Conservation (phyloP, 2,329 filamentous ascomycete species). For the Bipolaris bicolor region DNA sequence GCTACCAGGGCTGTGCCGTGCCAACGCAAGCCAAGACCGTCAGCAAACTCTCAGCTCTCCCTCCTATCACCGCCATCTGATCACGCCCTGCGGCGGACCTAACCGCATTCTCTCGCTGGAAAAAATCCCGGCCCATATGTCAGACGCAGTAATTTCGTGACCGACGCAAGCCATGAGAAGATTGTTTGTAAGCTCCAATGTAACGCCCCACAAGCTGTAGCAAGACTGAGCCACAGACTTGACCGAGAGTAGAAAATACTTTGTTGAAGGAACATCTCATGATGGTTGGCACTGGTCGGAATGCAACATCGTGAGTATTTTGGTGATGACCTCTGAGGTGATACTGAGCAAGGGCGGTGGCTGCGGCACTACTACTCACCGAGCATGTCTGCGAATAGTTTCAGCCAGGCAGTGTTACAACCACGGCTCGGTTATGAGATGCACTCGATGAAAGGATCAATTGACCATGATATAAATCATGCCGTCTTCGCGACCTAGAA, state of each 20-base stretch:
- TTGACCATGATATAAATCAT: slow-evolving; percentile 4
- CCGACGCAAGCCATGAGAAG: neutral
- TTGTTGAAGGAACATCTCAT: neutral
- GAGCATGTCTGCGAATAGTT: slow-evolving; percentile 8
- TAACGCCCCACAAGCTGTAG: neutral
- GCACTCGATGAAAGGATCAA: neutral
- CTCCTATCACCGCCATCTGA: neutral
- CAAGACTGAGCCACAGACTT: slow-evolving; percentile 7
- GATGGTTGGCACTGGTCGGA: neutral
- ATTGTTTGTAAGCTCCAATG: slow-evolving; percentile 2
- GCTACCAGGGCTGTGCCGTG: neutral
- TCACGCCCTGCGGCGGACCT: neutral
- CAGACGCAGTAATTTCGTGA: neutral
- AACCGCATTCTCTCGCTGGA: neutral
- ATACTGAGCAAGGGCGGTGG: slow-evolving; percentile 10
- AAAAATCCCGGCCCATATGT: too few relatives aligned
- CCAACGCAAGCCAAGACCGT: slow-evolving; percentile 1
- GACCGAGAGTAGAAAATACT: slow-evolving; percentile 1
- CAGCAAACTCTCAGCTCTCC: slow-evolving; percentile 3
- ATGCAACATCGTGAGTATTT: neutral
- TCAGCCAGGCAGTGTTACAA: slow-evolving; percentile 3
- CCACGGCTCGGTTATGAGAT: neutral
- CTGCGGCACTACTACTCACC: neutral
- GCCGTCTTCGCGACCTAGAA: neutral
- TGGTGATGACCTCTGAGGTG: neutral